Conservation (phyloP, 257 asterid species). For the Nicotiana attenuata region DNA sequence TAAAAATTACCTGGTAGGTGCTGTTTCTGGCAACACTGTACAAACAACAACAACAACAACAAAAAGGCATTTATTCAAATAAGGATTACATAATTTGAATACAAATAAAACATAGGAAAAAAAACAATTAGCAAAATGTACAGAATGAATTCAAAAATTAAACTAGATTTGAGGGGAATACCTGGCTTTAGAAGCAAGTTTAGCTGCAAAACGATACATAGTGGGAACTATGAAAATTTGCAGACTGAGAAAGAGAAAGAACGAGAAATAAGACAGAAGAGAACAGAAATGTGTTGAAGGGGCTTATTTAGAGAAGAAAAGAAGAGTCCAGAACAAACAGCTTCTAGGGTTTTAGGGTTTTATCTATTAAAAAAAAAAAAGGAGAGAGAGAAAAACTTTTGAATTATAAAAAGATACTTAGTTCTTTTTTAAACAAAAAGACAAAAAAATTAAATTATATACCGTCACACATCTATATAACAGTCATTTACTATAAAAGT, state of each 20-base stretch:
- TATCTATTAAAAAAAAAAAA: not conserved
- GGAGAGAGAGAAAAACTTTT: not conserved
- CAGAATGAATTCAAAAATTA: no score
- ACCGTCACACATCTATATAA: no score
- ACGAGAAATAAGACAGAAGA: not conserved
- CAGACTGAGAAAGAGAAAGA: not conserved
- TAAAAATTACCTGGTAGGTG: slow-evolving; percentile 47
- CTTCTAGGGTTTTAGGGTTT: slow-evolving; percentile 18
- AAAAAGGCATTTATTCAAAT: slow-evolving; percentile 1
- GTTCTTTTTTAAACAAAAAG: not conserved
- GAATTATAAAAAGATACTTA: not conserved
- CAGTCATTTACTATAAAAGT: no score
- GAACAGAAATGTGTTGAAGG: not conserved
- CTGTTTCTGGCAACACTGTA: slow-evolving; percentile 54
- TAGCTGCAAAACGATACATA: slow-evolving; percentile 34
- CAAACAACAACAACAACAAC: slow-evolving; percentile 2
- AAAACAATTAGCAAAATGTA: not conserved
- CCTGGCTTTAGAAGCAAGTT: slow-evolving; percentile 36
- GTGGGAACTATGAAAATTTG: not conserved
- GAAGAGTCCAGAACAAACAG: slow-evolving; percentile 5
- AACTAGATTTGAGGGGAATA: not conserved
- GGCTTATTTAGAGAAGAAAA: slow-evolving; percentile 6
- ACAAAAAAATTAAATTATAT: not conserved
- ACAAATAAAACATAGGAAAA: not conserved
- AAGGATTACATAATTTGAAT: not conserved